Conservation (phyloP, 306 rosid species). For the Prunus fruticosa region DNA sequence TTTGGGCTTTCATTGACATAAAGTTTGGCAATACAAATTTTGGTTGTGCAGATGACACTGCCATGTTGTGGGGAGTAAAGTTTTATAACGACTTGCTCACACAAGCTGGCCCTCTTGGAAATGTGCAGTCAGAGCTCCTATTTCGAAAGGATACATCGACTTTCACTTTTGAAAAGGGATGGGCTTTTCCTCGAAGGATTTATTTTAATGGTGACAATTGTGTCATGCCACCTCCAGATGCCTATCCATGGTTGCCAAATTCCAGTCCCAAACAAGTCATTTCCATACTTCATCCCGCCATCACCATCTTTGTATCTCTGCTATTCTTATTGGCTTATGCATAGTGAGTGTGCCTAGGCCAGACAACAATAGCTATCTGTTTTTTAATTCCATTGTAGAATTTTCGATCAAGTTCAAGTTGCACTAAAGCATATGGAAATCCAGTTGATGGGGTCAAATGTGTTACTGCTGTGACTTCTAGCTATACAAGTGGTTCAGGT, state of each 20-base stretch:
- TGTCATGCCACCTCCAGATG: slow-evolving; percentile 94
- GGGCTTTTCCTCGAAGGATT: slow-evolving; percentile 97
- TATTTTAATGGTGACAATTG: slow-evolving; percentile 86
- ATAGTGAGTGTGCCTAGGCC: slow-evolving; percentile 17
- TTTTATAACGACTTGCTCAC: slow-evolving; percentile 86
- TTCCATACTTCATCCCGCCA: slow-evolving; percentile 36
- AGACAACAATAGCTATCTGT: slow-evolving; percentile 13
- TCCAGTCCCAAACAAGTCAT: slow-evolving; percentile 41
- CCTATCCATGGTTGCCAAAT: slow-evolving; percentile 94
- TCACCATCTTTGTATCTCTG: slow-evolving; percentile 48
- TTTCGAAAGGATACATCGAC: slow-evolving; percentile 75
- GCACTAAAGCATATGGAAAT: slow-evolving; percentile 22
- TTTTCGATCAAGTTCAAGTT: slow-evolving; percentile 15
- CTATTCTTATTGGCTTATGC: slow-evolving; percentile 40
- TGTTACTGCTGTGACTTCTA: slow-evolving; percentile 23
- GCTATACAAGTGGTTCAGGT: slow-evolving; percentile 17
- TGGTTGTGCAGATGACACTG: slow-evolving; percentile 86
- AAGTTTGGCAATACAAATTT: background rate
- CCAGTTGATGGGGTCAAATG: slow-evolving; percentile 15
- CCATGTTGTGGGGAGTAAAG: slow-evolving; percentile 88
- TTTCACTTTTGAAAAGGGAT: slow-evolving; percentile 91
- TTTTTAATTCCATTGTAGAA: slow-evolving; percentile 13
- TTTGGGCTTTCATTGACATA: background rate
- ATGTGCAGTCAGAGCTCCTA: slow-evolving; percentile 92
- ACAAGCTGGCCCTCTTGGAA: slow-evolving; percentile 78